phyloP scores from a whole-genome alignment of 345 rosid genomes.

The Psidium friedrichsthalianum region DNA sequence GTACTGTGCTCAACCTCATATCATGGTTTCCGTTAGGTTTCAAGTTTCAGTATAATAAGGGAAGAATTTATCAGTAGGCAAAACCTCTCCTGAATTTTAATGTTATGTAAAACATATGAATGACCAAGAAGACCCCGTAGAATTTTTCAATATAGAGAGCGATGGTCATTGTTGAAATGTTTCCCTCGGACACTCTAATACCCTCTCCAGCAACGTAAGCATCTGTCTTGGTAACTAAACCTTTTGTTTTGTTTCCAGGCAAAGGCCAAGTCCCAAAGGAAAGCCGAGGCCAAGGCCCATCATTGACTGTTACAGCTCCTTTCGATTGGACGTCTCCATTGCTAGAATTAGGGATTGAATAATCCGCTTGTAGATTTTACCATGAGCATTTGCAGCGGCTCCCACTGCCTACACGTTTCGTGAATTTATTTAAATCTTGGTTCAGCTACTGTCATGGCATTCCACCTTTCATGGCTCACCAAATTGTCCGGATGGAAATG shows the following conservation, averaged over 20 bases:
- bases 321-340: slow-evolving; percentile 1
- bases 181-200: background rate
- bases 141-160: background rate
- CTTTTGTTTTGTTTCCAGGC: slow-evolving; percentile 15
- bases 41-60: background rate
- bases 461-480: background rate
- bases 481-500: background rate
- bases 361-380: background rate
- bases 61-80: background rate
- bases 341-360: slow-evolving; percentile 2
- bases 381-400: background rate
- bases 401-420: background rate
- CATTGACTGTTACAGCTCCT: slow-evolving; percentile 16
- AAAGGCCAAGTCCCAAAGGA: slow-evolving; percentile 29
- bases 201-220: background rate
- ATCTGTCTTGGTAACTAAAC: background rate
- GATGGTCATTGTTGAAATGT: background rate
- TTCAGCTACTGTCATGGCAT: background rate
- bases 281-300: slow-evolving; percentile 35
- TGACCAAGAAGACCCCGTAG: background rate
- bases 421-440: background rate
- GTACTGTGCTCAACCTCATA: background rate
- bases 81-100: background rate
- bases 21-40: background rate
- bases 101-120: background rate